Evolutionary conservation across 345 rosid genomes (phyloP).

Genomic region (Citrus hindsii): DNA sequence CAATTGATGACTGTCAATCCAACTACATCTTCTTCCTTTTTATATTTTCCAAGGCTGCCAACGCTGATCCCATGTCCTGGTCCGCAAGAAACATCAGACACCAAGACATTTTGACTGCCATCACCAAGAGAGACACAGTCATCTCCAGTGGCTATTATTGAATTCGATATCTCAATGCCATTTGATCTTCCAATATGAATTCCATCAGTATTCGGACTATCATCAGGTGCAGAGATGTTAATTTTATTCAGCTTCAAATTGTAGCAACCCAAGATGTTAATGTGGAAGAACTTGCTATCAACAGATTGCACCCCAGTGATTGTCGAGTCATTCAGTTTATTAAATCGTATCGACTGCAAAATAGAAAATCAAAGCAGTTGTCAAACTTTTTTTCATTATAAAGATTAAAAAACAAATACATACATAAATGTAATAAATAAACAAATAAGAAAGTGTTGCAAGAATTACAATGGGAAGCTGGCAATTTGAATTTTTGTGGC

Average conservation of each 20-base stretch:
- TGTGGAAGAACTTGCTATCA: conserved; percentile 26
- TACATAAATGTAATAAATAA: too few species aligned
- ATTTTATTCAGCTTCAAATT: conserved; percentile 10
- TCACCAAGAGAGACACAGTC: conserved; percentile 36
- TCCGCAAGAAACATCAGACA: conserved; percentile 23
- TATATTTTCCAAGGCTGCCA: neutral
- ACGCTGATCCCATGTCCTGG: conserved; percentile 36
- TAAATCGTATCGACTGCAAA: conserved; percentile 23
- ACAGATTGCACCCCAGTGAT: conserved; percentile 19
- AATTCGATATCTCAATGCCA: conserved; percentile 14
- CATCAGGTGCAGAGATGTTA: conserved; percentile 9
- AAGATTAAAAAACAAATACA: too few species aligned
- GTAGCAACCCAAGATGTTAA: conserved; percentile 21
- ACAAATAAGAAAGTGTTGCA: too few species aligned
- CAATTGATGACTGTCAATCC: neutral
- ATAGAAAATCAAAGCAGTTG: neutral
- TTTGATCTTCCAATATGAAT: conserved; percentile 26
- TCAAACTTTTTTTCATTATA: too few species aligned
- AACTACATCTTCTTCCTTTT: neutral
- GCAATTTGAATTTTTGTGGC: too few species aligned
- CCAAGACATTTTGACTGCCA: conserved; percentile 11
- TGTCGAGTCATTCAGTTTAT: conserved; percentile 10
- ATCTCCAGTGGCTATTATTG: conserved; percentile 28
- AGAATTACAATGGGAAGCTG: too few species aligned
- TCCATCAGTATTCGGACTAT: conserved; percentile 33